Evolutionary conservation across 2,329 filamentous ascomycete genomes (phyloP).

Genomic region (Lachnellula hyalina): DNA sequence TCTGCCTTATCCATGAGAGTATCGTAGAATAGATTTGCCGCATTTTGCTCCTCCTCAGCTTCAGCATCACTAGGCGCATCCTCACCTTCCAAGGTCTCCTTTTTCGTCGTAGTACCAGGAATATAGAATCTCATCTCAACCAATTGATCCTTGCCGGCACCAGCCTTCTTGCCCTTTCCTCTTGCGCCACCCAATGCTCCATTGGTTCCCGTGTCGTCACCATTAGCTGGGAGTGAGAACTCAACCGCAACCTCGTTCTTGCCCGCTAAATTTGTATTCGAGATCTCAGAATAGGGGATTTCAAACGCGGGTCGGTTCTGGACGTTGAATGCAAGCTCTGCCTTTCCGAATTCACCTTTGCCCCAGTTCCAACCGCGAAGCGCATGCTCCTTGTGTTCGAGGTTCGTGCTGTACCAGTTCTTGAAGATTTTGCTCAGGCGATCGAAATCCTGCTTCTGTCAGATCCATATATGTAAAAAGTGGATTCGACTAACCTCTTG

Average conservation of each 20-base stretch:
- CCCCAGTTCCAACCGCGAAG: slow-evolving; percentile 99
- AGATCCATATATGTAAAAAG: slow-evolving; percentile 5
- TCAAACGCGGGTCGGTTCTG: slow-evolving; percentile 96
- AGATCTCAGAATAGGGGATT: slow-evolving; percentile 93
- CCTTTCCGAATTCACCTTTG: slow-evolving; percentile 93
- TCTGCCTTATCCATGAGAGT: slow-evolving; percentile 97
- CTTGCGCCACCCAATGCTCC: slow-evolving; percentile 67
- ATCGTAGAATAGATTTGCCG: slow-evolving; percentile 96
- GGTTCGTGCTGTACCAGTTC: slow-evolving; percentile 91
- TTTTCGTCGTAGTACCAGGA: slow-evolving; percentile 79
- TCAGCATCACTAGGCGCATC: slow-evolving; percentile 59
- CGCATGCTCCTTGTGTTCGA: slow-evolving; percentile 91
- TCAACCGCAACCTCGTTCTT: slow-evolving; percentile 98
- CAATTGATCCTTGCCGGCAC: slow-evolving; percentile 83
- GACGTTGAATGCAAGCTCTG: slow-evolving; percentile 93
- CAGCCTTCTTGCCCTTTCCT: slow-evolving; percentile 80
- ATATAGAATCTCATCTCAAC: slow-evolving; percentile 99
- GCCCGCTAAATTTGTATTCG: slow-evolving; percentile 94
- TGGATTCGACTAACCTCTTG: slow-evolving; percentile 56
- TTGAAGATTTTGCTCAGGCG: slow-evolving; percentile 91
- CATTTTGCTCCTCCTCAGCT: slow-evolving; percentile 80
- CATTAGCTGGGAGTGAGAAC: slow-evolving; percentile 72
- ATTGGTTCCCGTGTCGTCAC: slow-evolving; percentile 67
- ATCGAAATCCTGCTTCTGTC: slow-evolving; percentile 66
- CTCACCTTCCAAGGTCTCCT: slow-evolving; percentile 56